These are phyloP conservation scores for Cryptosporidium tyzzeri DNA, from an alignment of 169 alveolate genomes.

Conservation along the genomic window DNA sequence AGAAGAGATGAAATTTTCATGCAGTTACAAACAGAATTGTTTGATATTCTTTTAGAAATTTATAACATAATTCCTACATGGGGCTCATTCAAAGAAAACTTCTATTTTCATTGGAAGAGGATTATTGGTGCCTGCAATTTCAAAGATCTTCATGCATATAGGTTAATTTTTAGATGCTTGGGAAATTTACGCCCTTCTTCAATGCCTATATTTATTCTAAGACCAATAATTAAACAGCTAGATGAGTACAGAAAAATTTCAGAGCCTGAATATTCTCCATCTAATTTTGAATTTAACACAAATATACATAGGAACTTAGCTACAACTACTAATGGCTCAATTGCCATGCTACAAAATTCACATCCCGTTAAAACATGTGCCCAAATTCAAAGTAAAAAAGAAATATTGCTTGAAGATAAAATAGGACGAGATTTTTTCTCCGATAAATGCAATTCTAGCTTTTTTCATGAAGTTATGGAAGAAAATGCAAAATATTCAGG, in stretches of 20 bases:
- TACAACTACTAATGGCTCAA: neutral
- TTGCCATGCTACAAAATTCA: slow-evolving; percentile 6
- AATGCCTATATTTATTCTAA: slow-evolving; percentile 47
- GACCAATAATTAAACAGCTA: slow-evolving; percentile 56
- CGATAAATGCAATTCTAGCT: neutral
- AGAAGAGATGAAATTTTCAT: slow-evolving; percentile 58
- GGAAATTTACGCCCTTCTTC: slow-evolving; percentile 73
- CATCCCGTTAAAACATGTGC: neutral
- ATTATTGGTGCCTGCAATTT: slow-evolving; percentile 59
- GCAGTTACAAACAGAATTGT: slow-evolving; percentile 64
- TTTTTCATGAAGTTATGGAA: neutral
- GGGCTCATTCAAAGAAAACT: slow-evolving; percentile 72
- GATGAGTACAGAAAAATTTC: slow-evolving; percentile 74
- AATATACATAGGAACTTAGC: slow-evolving; percentile 15
- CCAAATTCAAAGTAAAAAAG: neutral
- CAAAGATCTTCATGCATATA: slow-evolving; percentile 69
- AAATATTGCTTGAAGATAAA: neutral
- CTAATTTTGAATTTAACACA: slow-evolving; percentile 40
- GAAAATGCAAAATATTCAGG: neutral
- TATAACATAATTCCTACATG: slow-evolving; percentile 49
- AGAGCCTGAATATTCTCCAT: slow-evolving; percentile 60
- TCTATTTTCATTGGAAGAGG: slow-evolving; percentile 71
- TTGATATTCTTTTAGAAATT: slow-evolving; percentile 52
- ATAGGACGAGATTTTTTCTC: neutral
- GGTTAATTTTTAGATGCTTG: slow-evolving; percentile 69